A percentile compares a stretch with the other conserved stretches of the same genome.
Conservation (phyloP, 768 basidiomycete genomes). For the Macrolepiota dolichaula region DNA sequence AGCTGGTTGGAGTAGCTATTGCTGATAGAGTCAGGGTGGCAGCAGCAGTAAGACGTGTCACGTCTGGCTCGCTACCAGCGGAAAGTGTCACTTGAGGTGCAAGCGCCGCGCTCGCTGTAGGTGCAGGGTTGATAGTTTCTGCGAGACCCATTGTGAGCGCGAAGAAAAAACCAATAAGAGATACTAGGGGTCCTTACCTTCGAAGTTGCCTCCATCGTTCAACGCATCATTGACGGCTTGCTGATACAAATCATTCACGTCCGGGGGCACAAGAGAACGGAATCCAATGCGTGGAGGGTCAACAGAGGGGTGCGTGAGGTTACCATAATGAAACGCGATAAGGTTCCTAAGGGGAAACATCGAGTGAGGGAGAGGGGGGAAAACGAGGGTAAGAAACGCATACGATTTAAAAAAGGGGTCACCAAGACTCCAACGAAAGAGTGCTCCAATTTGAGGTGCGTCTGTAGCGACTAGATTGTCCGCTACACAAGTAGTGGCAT, state of each 20-base stretch:
- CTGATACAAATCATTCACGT: constrained; percentile 38
- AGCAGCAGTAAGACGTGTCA: not conserved
- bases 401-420: constrained; percentile 72
- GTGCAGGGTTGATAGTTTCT: constrained; percentile 33
- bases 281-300: constrained; percentile 70
- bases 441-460: constrained; percentile 44
- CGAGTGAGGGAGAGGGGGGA: not conserved
- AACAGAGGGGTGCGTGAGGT: constrained; percentile 60
- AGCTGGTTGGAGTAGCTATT: not conserved
- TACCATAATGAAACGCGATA: constrained; percentile 69
- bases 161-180: not conserved
- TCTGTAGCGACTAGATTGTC: constrained; percentile 59
- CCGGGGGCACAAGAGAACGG: constrained; percentile 55
- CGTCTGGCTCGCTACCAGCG: not conserved
- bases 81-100: constrained; percentile 13
- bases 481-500: constrained; percentile 45
- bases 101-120: constrained; percentile 28
- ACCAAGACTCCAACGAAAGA: constrained; percentile 73
- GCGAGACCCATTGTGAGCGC: not conserved
- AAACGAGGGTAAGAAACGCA: constrained; percentile 21
- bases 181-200: constrained; percentile 22
- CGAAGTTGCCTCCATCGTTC: constrained; percentile 35
- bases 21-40: not conserved
- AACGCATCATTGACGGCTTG: constrained; percentile 34
- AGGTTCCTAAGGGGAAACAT: constrained; percentile 39